Percentiles rank a stretch among this genome's conserved stretches.
These are phyloP conservation scores for Spencermartinsiella europaea DNA, from an alignment of 805 yeast genomes.

Conservation along the genomic window DNA sequence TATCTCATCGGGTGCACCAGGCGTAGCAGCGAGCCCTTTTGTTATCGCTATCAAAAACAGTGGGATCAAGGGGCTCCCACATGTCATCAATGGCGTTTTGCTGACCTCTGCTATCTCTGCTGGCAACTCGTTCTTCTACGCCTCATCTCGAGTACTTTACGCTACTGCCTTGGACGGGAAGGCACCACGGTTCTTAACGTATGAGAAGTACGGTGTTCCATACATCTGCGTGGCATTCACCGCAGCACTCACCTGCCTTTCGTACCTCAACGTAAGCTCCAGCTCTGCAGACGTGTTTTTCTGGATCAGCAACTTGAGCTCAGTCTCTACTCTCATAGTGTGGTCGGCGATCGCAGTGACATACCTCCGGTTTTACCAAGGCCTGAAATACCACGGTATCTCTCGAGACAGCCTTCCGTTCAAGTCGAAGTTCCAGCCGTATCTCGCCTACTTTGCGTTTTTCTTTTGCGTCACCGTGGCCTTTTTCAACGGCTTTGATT, in stretches of 20 bases:
- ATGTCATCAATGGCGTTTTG: slow-evolving; percentile 72
- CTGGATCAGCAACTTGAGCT: slow-evolving; percentile 33
- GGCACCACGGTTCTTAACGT: slow-evolving; percentile 64
- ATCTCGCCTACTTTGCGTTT: slow-evolving; percentile 7
- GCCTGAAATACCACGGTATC: slow-evolving; percentile 36
- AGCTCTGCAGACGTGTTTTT: slow-evolving; percentile 53
- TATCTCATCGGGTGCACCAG: slow-evolving; percentile 27
- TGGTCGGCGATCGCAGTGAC: slow-evolving; percentile 49
- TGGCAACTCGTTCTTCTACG: slow-evolving; percentile 72
- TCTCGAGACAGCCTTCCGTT: slow-evolving; percentile 44
- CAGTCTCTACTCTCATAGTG: slow-evolving; percentile 46
- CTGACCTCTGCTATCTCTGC: slow-evolving; percentile 76
- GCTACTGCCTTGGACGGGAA: slow-evolving; percentile 68
- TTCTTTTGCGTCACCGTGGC: slow-evolving; percentile 35
- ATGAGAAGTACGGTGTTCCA: slow-evolving; percentile 71
- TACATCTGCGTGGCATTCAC: slow-evolving; percentile 48
- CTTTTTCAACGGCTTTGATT: slow-evolving; percentile 58
- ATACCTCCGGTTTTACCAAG: slow-evolving; percentile 45
- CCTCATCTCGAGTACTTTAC: slow-evolving; percentile 70
- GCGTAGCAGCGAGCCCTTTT: slow-evolving; percentile 77
- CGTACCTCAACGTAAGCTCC: slow-evolving; percentile 62
- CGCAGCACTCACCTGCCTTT: slow-evolving; percentile 54
- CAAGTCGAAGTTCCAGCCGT: slow-evolving; percentile 36
- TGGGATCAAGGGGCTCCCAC: slow-evolving; percentile 60
- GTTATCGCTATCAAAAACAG: slow-evolving; percentile 75